phyloP scores from a whole-genome alignment of 2,329 filamentous ascomycete genomes.

The Calonectria honghensis region DNA sequence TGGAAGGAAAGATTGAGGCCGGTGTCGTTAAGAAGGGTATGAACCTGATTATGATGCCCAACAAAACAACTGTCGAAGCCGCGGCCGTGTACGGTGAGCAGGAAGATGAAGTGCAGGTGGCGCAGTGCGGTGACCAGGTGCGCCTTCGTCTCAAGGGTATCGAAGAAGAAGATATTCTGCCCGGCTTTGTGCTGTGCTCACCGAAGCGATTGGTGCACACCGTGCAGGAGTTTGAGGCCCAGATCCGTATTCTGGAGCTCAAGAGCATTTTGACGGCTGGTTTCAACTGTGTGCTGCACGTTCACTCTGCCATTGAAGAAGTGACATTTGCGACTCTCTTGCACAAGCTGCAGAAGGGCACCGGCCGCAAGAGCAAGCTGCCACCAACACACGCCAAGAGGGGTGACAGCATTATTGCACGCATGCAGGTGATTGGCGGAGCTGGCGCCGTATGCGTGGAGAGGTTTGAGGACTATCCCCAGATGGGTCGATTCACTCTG shows the following conservation, averaged over 20 bases:
- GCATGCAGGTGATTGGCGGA: conserved; percentile 89
- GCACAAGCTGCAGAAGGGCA: conserved; percentile 97
- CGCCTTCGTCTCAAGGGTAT: conserved; percentile 93
- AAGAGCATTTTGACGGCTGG: conserved; percentile 95
- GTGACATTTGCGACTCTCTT: conserved; percentile 92
- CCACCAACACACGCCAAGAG: conserved; percentile 92
- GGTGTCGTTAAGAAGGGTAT: conserved; percentile 94
- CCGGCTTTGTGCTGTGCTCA: conserved; percentile 96
- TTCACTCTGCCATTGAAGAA: conserved; percentile 98
- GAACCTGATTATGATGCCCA: conserved; percentile 95
- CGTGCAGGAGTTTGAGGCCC: conserved; percentile 92
- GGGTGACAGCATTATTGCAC: conserved; percentile 90
- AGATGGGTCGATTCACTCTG: conserved; percentile 92
- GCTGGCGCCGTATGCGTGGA: conserved; percentile 94
- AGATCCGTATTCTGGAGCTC: conserved; percentile 95
- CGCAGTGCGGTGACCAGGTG: conserved; percentile 95
- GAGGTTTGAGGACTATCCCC: conserved; percentile 95
- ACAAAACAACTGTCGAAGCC: conserved; percentile 86
- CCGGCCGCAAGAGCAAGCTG: conserved; percentile 92
- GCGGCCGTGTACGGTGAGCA: conserved; percentile 95
- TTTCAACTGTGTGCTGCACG: conserved; percentile 98
- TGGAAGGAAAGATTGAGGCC: conserved; percentile 97
- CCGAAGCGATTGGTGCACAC: conserved; percentile 95
- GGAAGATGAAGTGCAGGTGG: conserved; percentile 89
- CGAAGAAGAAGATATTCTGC: conserved; percentile 97